Conservation (phyloP, 2,329 filamentous ascomycete genomes). For the Aspergillus bombycis region DNA sequence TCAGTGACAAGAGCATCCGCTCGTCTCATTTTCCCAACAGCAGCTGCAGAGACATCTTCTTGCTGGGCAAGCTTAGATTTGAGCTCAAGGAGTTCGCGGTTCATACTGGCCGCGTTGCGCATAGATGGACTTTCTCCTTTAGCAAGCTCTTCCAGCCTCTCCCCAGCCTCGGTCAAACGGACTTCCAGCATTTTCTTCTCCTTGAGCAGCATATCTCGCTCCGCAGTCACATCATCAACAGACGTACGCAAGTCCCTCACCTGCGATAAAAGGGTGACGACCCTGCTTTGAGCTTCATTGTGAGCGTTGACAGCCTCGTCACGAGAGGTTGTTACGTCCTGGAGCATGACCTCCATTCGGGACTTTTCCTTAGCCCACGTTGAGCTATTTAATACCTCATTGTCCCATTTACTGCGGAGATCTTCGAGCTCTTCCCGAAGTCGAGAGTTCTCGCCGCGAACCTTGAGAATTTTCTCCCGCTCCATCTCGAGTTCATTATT, state of each 20-base stretch:
- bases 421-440: conserved; percentile 96
- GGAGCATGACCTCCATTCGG: conserved; percentile 83
- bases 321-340: conserved; percentile 85
- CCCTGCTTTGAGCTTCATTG: conserved; percentile 91
- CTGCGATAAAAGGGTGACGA: conserved; percentile 86
- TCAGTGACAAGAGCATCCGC: conserved; percentile 86
- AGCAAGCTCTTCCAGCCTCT: conserved; percentile 83
- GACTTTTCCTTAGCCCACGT: conserved; percentile 99
- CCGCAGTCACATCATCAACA: conserved; percentile 81
- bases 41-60: conserved; percentile 87
- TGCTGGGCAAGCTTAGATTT: conserved; percentile 88
- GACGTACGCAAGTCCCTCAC: conserved; percentile 81
- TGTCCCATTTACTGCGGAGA: conserved; percentile 94
- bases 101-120: conserved; percentile 84
- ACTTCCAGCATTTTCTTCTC: conserved; percentile 90
- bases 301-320: conserved; percentile 93
- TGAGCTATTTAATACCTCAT: conserved; percentile 95
- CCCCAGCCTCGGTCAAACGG: conserved; percentile 82
- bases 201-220: conserved; percentile 80
- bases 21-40: conserved; percentile 95
- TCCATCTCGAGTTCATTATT: conserved; percentile 93
- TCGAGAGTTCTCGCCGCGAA: conserved; percentile 79
- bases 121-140: conserved; percentile 84
- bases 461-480: conserved; percentile 84
- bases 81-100: conserved; percentile 86